These are phyloP conservation scores for Samsoniella hepiali DNA, from an alignment of 2,329 filamentous ascomycete species.

Conservation along the genomic window DNA sequence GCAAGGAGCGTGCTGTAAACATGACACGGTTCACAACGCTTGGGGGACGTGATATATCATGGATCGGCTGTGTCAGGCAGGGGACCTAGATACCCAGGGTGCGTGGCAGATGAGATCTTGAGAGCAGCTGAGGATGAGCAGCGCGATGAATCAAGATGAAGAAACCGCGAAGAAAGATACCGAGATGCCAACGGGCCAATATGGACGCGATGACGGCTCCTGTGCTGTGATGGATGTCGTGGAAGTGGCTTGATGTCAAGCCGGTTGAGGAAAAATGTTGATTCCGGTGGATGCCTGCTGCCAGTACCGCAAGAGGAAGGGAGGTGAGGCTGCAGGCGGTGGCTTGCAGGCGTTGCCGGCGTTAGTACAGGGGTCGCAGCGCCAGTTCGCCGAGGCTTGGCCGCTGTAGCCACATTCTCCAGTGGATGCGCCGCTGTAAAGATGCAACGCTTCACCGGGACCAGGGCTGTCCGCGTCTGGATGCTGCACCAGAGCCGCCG, in stretches of 20 bases:
- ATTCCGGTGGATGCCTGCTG: constrained; percentile 5
- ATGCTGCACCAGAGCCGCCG: neutral
- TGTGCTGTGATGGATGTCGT: neutral
- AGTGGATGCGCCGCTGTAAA: neutral
- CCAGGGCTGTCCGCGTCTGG: too few relatives aligned
- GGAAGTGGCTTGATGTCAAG: neutral
- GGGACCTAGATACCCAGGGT: neutral
- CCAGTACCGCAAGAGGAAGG: neutral
- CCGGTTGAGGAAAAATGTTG: constrained; percentile 11
- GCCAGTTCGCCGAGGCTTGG: neutral
- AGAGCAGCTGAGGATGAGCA: neutral
- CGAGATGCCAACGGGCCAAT: neutral
- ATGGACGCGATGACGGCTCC: neutral
- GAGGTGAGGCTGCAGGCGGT: neutral
- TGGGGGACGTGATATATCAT: neutral
- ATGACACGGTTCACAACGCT: neutral
- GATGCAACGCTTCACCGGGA: too few relatives aligned
- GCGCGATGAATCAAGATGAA: too few relatives aligned
- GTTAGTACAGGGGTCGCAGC: neutral
- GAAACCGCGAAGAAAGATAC: neutral
- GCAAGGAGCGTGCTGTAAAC: neutral
- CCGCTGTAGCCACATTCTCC: neutral
- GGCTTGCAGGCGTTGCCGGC: neutral
- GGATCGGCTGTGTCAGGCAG: neutral
- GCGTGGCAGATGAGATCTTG: neutral